Evolutionary conservation across 1,139 yeast species (phyloP), one percentile per base, ranked within the genome.

Genomic region (Hyphopichia khmerensis): DNA sequence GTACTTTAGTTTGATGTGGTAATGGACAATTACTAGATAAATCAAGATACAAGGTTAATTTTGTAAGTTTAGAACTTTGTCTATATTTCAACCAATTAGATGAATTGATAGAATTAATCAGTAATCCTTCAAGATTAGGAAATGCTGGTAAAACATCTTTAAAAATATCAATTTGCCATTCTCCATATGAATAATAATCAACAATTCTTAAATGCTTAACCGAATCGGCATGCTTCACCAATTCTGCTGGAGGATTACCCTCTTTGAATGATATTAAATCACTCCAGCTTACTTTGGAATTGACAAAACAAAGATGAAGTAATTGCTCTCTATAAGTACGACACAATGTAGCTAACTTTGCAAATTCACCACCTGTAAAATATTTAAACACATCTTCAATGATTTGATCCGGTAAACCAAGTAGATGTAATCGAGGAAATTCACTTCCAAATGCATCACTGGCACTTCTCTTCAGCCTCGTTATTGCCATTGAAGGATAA

Each of bases 31-130:
- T 15, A 11, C 13, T 13, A n/a, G 29, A 23, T 14, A 17, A n/a
- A 15, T 33, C 26, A 41, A 57, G 55, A 48, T 65, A 65, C 17
- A 72, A 49, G 1, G 64, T 55, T 15, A 72, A 44, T 10, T 47
- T 36, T 11, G 33, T 48, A 26, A 69, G 41, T 15, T 46, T 47
- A 11, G 43, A 35, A 40, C 59, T 53, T 2, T 41, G 26, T 40
- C 74, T 47, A 52, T 70, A 71, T 45, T 70, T 71, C 26, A 72
- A 53, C 78, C 78, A 72, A 43, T 67, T 62, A 2, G 77, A 65
- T 31, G 73, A 67, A 42, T 63, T 69, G 38, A 56, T 58, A 2
- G 75, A 56, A 44, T 69, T 68, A 18, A 72, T 55, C 4, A 52
- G 46, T 6, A 71, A 49, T 21, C 46, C 52, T 9, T 43, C 41